Conservation (phyloP, 129 eudicot species). For the Centaurea solstitialis region DNA sequence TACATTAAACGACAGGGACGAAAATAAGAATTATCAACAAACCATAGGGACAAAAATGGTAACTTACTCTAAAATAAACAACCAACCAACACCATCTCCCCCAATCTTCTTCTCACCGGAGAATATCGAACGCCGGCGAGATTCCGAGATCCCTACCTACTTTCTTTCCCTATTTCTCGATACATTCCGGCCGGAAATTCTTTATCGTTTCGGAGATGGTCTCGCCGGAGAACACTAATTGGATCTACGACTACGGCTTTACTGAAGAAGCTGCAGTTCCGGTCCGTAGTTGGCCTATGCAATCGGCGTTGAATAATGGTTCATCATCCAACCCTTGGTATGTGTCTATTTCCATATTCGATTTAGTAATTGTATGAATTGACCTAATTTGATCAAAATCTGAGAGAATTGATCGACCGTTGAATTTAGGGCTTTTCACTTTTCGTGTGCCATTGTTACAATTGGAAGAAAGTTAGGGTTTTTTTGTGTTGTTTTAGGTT, state of each 20-base stretch:
- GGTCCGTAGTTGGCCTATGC: constrained; percentile 44
- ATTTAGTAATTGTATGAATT: constrained; percentile 8
- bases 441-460: not conserved
- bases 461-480: not conserved
- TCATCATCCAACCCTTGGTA: constrained; percentile 49
- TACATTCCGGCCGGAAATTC: not conserved
- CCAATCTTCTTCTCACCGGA: constrained; percentile 30
- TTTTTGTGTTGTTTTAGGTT: not conserved
- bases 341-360: constrained; percentile 12
- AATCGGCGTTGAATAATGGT: constrained; percentile 35
- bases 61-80: not conserved
- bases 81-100: not conserved
- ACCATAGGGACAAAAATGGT: no score
- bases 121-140: constrained; percentile 17
- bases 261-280: constrained; percentile 54
- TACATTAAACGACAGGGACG: no score
- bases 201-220: constrained; percentile 44
- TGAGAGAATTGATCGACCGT: not conserved
- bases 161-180: not conserved
- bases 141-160: not conserved
- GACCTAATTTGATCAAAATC: constrained; percentile 10
- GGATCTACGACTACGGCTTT: constrained; percentile 56
- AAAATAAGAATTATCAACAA: no score
- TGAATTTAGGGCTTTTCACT: not conserved
- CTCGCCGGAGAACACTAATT: constrained; percentile 65